Evolutionary conservation across 1,284 basidiomycete species (phyloP).

Genomic region (Moesziomyces globuligerus): DNA sequence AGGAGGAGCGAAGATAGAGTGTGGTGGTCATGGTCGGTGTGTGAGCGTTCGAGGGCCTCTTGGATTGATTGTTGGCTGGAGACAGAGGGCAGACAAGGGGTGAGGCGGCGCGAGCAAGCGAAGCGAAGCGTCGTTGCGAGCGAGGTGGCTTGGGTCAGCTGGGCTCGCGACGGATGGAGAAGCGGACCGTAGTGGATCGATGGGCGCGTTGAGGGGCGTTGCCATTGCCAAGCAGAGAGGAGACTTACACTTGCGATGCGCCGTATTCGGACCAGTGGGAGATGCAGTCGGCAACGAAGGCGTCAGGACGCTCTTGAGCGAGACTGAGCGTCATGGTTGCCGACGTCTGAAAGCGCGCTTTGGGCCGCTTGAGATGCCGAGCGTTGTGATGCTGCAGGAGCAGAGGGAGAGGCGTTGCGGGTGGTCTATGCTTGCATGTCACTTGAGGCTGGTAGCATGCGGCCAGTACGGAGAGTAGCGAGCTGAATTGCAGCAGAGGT

Average conservation of each 20-base stretch:
- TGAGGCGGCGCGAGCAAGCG: slow-evolving; percentile 4
- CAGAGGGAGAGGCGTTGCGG: background rate
- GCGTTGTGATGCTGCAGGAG: background rate
- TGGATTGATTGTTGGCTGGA: slow-evolving; percentile 15
- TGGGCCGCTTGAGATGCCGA: background rate
- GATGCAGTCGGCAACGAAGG: slow-evolving; percentile 20
- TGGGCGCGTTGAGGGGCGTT: background rate
- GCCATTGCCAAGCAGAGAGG: background rate
- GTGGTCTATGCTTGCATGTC: background rate
- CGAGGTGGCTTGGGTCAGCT: slow-evolving; percentile 12
- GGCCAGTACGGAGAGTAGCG: too few species aligned
- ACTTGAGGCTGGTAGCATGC: too few species aligned
- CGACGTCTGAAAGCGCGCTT: too few species aligned
- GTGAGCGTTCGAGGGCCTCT: slow-evolving; percentile 4
- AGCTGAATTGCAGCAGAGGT: too few species aligned
- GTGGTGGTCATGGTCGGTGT: slow-evolving; percentile 1
- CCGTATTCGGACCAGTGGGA: slow-evolving; percentile 17
- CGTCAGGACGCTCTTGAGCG: slow-evolving; percentile 6
- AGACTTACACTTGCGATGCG: slow-evolving; percentile 38
- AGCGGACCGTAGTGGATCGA: background rate
- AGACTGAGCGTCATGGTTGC: slow-evolving; percentile 7
- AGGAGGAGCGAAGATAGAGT: slow-evolving; percentile 10
- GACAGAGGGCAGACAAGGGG: background rate
- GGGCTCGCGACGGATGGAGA: background rate
- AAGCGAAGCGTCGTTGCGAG: slow-evolving; percentile 4